Conservation (phyloP, 305 asterid species). For the Rubia peregrina region DNA sequence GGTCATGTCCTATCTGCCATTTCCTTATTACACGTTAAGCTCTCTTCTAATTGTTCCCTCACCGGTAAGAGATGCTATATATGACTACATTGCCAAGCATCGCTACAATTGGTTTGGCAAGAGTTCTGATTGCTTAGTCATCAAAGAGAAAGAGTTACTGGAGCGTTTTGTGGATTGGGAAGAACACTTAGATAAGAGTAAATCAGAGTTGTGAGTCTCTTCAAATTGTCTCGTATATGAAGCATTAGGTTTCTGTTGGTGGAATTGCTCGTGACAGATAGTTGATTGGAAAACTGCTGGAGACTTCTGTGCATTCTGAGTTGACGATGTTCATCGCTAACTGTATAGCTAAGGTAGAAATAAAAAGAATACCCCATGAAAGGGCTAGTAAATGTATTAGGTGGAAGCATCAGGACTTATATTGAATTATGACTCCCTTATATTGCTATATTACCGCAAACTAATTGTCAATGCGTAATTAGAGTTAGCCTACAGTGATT, state of each 20-base stretch:
- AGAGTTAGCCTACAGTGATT: not conserved
- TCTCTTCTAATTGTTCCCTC: constrained; percentile 51
- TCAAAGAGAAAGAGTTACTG: constrained; percentile 67
- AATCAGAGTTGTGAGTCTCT: constrained; percentile 27
- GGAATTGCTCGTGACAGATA: not conserved
- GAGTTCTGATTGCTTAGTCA: constrained; percentile 61
- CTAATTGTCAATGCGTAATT: not conserved
- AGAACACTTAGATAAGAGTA: constrained; percentile 56
- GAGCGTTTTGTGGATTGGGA: constrained; percentile 81
- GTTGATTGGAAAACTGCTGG: not conserved
- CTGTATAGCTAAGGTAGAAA: not conserved
- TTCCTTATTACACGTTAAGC: constrained; percentile 62
- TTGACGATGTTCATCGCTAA: not conserved
- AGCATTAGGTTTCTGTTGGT: not conserved
- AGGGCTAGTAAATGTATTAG: not conserved
- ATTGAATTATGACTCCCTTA: not conserved
- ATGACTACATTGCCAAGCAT: constrained; percentile 64
- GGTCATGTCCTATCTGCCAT: constrained; percentile 72
- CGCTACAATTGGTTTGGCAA: constrained; percentile 86
- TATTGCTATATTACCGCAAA: not conserved
- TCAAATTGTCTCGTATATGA: not conserved
- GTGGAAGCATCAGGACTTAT: not conserved
- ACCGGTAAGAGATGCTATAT: constrained; percentile 69
- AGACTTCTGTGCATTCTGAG: not conserved
- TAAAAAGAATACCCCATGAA: not conserved